Evolutionary conservation across 768 basidiomycete genomes (phyloP).

Genomic region (Pisolithus microcarpus): DNA sequence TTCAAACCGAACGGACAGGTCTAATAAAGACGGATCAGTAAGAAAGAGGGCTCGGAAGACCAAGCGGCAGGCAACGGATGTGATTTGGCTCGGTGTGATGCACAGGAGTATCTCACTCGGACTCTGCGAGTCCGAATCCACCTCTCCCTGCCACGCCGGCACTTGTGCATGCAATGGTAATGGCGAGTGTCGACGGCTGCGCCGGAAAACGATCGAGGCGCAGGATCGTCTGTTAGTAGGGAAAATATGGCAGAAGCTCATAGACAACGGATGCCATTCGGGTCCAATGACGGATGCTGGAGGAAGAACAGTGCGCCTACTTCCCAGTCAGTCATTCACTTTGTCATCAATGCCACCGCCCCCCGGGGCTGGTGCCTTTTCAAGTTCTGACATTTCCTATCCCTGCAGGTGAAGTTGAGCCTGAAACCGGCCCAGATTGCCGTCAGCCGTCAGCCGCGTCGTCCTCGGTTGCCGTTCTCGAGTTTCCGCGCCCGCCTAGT

Average conservation of each 20-base stretch:
- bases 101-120: conserved; percentile 28
- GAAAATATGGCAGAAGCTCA: conserved; percentile 26
- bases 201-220: conserved; percentile 10
- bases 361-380: conserved; percentile 7
- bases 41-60: conserved; percentile 28
- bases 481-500: background rate
- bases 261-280: conserved; percentile 24
- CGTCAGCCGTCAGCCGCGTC: too few relatives aligned
- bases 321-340: conserved; percentile 14
- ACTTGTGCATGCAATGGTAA: background rate
- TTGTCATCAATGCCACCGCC: conserved; percentile 13
- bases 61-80: conserved; percentile 26
- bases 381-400: background rate
- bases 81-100: conserved; percentile 31
- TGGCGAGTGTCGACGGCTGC: background rate
- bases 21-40: conserved; percentile 7
- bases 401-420: background rate
- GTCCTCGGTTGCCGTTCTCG: background rate
- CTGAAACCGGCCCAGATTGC: background rate
- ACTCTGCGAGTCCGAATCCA: conserved; percentile 5
- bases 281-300: conserved; percentile 5
- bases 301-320: conserved; percentile 2
- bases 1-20: conserved; percentile 3
- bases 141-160: background rate
- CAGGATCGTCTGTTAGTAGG: conserved; percentile 30